A percentile compares a stretch with the other conserved stretches of the same genome.
Conservation (phyloP, 2,329 filamentous ascomycete species). For the Colletotrichum viniferum region DNA sequence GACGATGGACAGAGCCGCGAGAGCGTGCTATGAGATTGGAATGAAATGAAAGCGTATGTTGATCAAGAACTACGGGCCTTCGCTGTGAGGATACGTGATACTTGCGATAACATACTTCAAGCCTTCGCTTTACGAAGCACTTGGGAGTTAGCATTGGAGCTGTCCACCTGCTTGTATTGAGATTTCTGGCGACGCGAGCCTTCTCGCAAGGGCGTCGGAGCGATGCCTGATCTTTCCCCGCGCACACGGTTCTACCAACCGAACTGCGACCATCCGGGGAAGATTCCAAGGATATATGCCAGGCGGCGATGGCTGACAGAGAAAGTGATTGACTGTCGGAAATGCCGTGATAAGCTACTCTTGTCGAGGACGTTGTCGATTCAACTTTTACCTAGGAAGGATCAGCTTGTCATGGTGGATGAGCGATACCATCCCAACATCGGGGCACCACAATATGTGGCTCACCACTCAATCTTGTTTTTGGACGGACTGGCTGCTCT, state of each 20-base stretch:
- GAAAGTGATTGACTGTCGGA: not conserved
- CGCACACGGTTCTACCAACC: not conserved
- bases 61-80: not conserved
- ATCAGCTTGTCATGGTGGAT: not conserved
- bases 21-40: not conserved
- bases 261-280: not conserved
- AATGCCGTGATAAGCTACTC: not conserved
- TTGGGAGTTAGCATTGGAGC: not conserved
- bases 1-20: not conserved
- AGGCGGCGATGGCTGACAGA: not conserved
- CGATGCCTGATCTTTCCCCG: not conserved
- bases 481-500: not conserved
- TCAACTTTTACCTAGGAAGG: not conserved
- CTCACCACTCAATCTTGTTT: not conserved
- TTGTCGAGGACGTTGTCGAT: not conserved
- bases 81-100: not conserved
- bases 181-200: no score
- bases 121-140: not conserved
- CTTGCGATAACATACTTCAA: not conserved
- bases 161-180: no score
- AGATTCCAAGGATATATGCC: not conserved
- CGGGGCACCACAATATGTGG: not conserved
- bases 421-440: not conserved
- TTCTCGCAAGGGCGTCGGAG: not conserved
- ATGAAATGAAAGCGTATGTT: not conserved